These are phyloP conservation scores for Lactarius hengduanensis DNA, from an alignment of 768 basidiomycete species.

Conservation along the genomic window DNA sequence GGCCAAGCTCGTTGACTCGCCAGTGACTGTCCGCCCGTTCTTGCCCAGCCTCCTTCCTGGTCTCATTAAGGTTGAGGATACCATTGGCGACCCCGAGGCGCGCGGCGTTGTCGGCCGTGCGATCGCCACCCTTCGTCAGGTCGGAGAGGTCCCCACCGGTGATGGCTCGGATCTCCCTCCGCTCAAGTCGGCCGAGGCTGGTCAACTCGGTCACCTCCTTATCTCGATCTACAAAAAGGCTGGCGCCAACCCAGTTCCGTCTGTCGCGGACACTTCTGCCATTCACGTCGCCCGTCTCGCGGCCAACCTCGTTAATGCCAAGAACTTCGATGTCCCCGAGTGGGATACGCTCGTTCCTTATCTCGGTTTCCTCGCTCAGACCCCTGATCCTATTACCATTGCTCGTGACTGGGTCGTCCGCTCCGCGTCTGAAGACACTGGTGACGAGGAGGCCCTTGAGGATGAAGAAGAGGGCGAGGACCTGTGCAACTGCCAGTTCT, in stretches of 20 bases:
- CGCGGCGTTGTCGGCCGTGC: slow-evolving; percentile 89
- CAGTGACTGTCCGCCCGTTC: slow-evolving; percentile 95
- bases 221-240: slow-evolving; percentile 84
- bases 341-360: slow-evolving; percentile 84
- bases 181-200: slow-evolving; percentile 70
- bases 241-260: slow-evolving; percentile 54
- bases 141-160: slow-evolving; percentile 84
- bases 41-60: slow-evolving; percentile 93
- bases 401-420: slow-evolving; percentile 87
- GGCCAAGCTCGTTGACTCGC: slow-evolving; percentile 96
- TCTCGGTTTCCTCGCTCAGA: slow-evolving; percentile 62
- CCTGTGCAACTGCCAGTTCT: slow-evolving; percentile 98
- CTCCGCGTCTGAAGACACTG: slow-evolving; percentile 75
- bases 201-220: slow-evolving; percentile 64
- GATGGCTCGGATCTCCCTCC: slow-evolving; percentile 94
- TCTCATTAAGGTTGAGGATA: slow-evolving; percentile 90
- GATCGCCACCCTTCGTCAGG: slow-evolving; percentile 92
- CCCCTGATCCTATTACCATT: slow-evolving; percentile 64
- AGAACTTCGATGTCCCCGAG: slow-evolving; percentile 87
- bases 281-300: slow-evolving; percentile 79
- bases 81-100: slow-evolving; percentile 97
- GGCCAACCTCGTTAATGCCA: slow-evolving; percentile 81
- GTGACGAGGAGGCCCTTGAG: slow-evolving; percentile 64
- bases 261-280: slow-evolving; percentile 54
- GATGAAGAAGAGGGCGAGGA: slow-evolving; percentile 99